Percentiles rank a stretch among this genome's conserved stretches.
These are phyloP conservation scores for Candida qinlingensis DNA, from an alignment of 805 yeast genomes.

Conservation along the genomic window DNA sequence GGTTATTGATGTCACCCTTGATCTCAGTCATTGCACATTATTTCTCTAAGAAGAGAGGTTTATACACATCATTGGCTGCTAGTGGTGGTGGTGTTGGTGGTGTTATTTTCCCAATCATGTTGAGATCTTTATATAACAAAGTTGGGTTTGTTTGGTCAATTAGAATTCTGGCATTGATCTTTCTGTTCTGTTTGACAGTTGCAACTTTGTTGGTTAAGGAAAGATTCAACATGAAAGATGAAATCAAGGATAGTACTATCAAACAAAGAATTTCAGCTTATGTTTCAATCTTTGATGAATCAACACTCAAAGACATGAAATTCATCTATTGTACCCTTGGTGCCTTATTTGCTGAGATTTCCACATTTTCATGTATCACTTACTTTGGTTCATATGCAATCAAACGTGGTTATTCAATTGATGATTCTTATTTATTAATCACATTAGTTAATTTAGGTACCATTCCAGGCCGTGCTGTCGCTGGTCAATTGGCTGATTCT, in stretches of 20 bases:
- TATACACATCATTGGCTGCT: constrained; percentile 42
- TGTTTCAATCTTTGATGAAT: constrained; percentile 25
- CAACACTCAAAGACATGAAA: constrained; percentile 38
- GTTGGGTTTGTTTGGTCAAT: constrained; percentile 53
- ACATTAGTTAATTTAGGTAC: constrained; percentile 39
- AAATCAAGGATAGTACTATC: constrained; percentile 9
- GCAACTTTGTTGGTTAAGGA: constrained; percentile 29
- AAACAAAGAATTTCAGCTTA: constrained; percentile 14
- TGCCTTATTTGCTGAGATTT: constrained; percentile 41
- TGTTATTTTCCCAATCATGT: constrained; percentile 40
- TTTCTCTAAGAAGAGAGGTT: constrained; percentile 37
- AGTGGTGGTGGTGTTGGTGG: constrained; percentile 51
- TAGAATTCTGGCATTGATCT: constrained; percentile 42
- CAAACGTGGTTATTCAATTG: constrained; percentile 35
- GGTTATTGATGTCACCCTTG: constrained; percentile 39
- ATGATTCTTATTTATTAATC: constrained; percentile 39
- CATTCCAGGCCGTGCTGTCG: constrained; percentile 37
- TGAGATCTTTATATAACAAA: constrained; percentile 32
- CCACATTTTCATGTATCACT: constrained; percentile 40
- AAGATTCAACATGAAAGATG: constrained; percentile 23
- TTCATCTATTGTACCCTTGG: constrained; percentile 41
- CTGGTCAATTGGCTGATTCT: constrained; percentile 38
- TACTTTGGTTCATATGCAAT: constrained; percentile 48
- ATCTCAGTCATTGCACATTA: constrained; percentile 41
- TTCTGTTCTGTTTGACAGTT: constrained; percentile 21